Percentiles rank a stretch among this genome's conserved stretches.
Conservation (phyloP, 1,284 basidiomycete genomes). For the Ganoderma boninense region DNA sequence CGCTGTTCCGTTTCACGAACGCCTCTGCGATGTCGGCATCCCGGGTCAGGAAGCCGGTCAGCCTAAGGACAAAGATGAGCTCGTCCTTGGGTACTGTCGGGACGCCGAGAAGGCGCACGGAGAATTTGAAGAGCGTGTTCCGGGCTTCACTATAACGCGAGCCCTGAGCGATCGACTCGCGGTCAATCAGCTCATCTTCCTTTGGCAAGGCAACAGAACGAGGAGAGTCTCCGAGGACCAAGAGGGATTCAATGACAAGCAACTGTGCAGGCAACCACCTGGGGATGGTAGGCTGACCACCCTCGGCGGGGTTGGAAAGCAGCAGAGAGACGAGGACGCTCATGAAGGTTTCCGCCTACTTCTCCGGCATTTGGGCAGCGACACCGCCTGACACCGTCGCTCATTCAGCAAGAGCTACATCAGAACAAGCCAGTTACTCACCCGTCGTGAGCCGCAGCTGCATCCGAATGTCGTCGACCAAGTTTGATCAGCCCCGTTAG, state of each 20-base stretch:
- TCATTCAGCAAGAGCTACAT: no score
- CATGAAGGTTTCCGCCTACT: constrained; percentile 60
- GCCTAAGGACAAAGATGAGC: constrained; percentile 78
- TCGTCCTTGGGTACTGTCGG: constrained; percentile 78
- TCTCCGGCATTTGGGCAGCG: constrained; percentile 58
- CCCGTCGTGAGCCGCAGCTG: no score
- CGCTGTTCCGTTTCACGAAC: constrained; percentile 72
- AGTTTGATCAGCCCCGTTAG: no score
- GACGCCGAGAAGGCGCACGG: constrained; percentile 70
- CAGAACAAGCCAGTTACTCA: no score
- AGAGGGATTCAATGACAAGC: constrained; percentile 85
- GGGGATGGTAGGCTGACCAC: constrained; percentile 63
- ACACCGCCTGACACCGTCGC: no score
- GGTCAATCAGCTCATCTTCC: constrained; percentile 69
- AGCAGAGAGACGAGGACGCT: constrained; percentile 71
- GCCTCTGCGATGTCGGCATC: constrained; percentile 65
- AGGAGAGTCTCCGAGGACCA: constrained; percentile 81
- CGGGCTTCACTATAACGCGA: constrained; percentile 71
- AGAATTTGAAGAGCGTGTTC: constrained; percentile 77
- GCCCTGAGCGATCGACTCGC: constrained; percentile 59
- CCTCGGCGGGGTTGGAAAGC: constrained; percentile 63
- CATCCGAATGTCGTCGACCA: no score
- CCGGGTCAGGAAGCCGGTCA: constrained; percentile 85
- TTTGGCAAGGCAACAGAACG: constrained; percentile 67
- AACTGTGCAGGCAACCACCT: constrained; percentile 88